Conservation (phyloP, 2,329 filamentous ascomycete species). For the Aspergillus melleus region DNA sequence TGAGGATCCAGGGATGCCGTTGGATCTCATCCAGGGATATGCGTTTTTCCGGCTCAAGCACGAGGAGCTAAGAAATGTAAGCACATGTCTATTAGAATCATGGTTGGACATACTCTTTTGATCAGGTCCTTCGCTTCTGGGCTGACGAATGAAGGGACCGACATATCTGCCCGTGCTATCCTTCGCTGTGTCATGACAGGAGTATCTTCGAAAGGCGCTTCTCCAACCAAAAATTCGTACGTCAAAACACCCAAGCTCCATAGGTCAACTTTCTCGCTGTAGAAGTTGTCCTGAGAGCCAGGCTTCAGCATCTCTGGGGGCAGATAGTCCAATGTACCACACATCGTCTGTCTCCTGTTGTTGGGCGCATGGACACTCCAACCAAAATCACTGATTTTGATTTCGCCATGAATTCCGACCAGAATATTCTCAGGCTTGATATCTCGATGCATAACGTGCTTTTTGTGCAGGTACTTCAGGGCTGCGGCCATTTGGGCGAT, state of each 20-base stretch:
- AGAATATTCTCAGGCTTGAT: slow-evolving; percentile 99
- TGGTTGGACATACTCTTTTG: slow-evolving; percentile 64
- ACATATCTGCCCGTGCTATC: slow-evolving; percentile 89
- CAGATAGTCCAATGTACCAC: slow-evolving; percentile 94
- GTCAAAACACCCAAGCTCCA: slow-evolving; percentile 95
- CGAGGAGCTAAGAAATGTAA: slow-evolving; percentile 64
- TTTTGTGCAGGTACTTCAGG: slow-evolving; percentile 86
- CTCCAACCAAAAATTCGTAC: slow-evolving; percentile 94
- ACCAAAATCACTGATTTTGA: slow-evolving; percentile 97
- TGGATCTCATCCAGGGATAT: slow-evolving; percentile 87
- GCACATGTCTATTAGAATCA: neutral
- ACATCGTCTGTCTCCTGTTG: slow-evolving; percentile 90
- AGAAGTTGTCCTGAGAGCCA: slow-evolving; percentile 78
- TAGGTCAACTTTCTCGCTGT: slow-evolving; percentile 92
- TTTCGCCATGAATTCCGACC: slow-evolving; percentile 92
- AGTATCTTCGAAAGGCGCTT: slow-evolving; percentile 95
- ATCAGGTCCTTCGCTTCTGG: slow-evolving; percentile 89
- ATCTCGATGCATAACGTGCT: slow-evolving; percentile 95
- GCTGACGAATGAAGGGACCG: slow-evolving; percentile 85
- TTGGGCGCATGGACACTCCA: slow-evolving; percentile 98
- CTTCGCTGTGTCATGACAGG: slow-evolving; percentile 90
- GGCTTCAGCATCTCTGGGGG: slow-evolving; percentile 96
- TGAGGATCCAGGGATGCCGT: slow-evolving; percentile 92
- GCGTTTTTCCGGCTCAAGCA: slow-evolving; percentile 90
- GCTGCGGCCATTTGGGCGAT: slow-evolving; percentile 90